Conservation (phyloP, 495 filamentous ascomycete species). For the Tuber aestivum region DNA sequence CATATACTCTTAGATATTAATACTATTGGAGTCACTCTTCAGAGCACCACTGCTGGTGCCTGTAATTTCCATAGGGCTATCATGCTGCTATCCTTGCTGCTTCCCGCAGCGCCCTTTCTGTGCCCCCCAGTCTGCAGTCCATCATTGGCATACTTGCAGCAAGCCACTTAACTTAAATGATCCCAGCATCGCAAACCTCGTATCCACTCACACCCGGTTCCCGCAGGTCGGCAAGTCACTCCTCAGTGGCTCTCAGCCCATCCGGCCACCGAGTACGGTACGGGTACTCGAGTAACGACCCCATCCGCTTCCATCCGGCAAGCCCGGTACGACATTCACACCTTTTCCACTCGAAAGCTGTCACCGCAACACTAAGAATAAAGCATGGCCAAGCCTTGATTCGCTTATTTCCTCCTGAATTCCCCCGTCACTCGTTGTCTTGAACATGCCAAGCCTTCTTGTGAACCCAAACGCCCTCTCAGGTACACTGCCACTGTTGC, state of each 20-base stretch:
- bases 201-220: neutral
- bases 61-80: neutral
- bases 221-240: neutral
- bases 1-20: neutral
- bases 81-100: neutral
- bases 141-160: too few species aligned
- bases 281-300: neutral
- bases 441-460: neutral
- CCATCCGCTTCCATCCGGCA: neutral
- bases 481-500: too few species aligned
- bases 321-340: neutral
- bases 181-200: neutral
- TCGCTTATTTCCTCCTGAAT: neutral
- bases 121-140: neutral
- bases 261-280: too few species aligned
- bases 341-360: neutral
- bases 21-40: neutral
- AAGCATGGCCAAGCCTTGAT: neutral
- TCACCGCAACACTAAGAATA: neutral
- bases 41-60: neutral
- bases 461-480: neutral
- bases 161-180: neutral
- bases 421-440: neutral
- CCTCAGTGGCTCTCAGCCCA: neutral
- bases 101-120: neutral